Percentiles rank a stretch among this genome's conserved stretches.
Evolutionary conservation across 768 basidiomycete species (phyloP).

Genomic region (Auriscalpium vulgare): DNA sequence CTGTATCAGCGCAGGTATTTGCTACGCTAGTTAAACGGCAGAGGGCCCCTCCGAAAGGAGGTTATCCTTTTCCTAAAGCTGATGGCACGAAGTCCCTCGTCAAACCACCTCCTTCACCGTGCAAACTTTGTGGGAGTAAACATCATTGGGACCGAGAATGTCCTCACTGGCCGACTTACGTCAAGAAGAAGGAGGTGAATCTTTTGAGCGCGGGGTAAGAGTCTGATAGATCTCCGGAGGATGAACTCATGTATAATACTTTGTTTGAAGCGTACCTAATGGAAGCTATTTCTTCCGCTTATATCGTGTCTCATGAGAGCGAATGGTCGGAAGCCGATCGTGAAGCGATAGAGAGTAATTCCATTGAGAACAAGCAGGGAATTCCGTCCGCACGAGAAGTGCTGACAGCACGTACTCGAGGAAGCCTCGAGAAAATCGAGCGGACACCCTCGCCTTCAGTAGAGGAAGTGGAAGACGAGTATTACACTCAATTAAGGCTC

Average conservation of each 20-base stretch:
- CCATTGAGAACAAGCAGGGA: too few species aligned
- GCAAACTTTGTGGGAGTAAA: constrained; percentile 20
- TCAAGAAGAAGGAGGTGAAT: constrained; percentile 15
- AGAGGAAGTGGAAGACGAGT: too few species aligned
- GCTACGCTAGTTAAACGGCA: neutral
- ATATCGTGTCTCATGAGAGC: neutral
- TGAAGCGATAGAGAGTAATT: too few species aligned
- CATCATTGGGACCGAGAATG: constrained; percentile 31
- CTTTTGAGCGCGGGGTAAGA: neutral
- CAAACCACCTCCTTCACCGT: neutral
- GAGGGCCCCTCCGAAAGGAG: neutral
- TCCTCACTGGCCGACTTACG: constrained; percentile 17
- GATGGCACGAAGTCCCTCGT: neutral
- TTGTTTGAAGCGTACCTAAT: neutral
- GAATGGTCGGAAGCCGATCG: too few species aligned
- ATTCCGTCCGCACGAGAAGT: too few species aligned
- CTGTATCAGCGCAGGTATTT: too few species aligned
- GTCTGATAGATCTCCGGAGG: constrained; percentile 20
- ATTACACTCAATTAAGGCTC: too few species aligned
- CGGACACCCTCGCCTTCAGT: too few species aligned
- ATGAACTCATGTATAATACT: constrained; percentile 24
- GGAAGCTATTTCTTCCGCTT: neutral
- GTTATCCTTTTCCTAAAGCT: neutral
- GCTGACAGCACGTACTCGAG: too few species aligned
- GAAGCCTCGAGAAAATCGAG: too few species aligned